Evolutionary conservation across 2,329 filamentous ascomycete species (phyloP), one percentile per base, ranked within the genome.

Genomic region (Torrubiella hemipterigena): DNA sequence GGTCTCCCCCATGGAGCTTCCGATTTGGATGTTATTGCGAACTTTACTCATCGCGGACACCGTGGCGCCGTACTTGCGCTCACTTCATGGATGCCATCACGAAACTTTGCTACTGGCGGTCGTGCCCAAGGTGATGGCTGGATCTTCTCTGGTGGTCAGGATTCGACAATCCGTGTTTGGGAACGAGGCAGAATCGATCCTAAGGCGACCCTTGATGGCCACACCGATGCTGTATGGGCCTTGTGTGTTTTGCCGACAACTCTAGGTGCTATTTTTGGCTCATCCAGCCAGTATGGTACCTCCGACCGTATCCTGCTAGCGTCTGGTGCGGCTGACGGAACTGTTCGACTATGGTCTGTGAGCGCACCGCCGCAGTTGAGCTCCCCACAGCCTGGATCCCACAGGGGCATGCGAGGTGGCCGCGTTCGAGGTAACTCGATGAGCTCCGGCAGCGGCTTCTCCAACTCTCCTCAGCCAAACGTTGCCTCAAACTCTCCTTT

Each of bases 81-180:
- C 17, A 79, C 89, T 0, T 81, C 89, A 4, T 95, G 85, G 67
- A 86, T 85, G 3, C 78, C 85, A 3, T 79, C 84, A 3, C 82
- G 83, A 17, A 91, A 83, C 48, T 94, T 95, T 51, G 81, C 84
- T 7, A 93, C 85, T 13, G 84, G 87, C 21, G 86, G 87, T 6
- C 76, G 87, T 39, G 84, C 83, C 7, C 76, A 81, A 45, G 89
- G 89, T 19, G 91, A 96, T 45, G 91, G 91, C 17, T 98, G 91
- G 91, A 87, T 98, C 42, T 98, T 98, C 56, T 96, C 89, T 5
- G 91, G 91, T 38, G 91, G 91, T 4, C 86, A 95, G 52, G 91
- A 98, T 55, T 77, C 83, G 13, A 93, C 85, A 6, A 77, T 98
- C 22, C 76, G 87, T 18, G 86, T 98, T 1, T 98, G 91, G 91